Evolutionary conservation across 2,329 filamentous ascomycete genomes (phyloP).

Genomic region (Trichoderma oligosporum): DNA sequence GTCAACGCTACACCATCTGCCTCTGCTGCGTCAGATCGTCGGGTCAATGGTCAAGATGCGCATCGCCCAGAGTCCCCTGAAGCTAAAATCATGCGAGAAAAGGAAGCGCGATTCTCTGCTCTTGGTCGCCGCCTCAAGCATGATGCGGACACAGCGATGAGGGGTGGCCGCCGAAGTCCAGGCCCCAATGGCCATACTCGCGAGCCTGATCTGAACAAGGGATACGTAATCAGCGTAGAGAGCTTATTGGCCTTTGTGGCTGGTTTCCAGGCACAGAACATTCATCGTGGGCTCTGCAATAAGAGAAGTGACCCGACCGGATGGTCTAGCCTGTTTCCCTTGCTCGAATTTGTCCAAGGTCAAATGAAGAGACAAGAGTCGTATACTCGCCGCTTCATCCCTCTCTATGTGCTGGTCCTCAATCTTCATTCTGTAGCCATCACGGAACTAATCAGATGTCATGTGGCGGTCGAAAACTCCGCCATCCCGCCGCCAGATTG

Average conservation of each 20-base stretch:
- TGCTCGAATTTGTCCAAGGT: slow-evolving; percentile 40
- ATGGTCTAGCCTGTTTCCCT: slow-evolving; percentile 46
- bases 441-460: slow-evolving; percentile 44
- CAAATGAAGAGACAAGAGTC: slow-evolving; percentile 36
- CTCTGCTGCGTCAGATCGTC: slow-evolving; percentile 27
- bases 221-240: slow-evolving; percentile 44
- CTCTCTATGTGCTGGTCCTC: slow-evolving; percentile 41
- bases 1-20: slow-evolving; percentile 34
- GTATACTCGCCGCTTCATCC: slow-evolving; percentile 31
- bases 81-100: slow-evolving; percentile 32
- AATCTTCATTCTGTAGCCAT: slow-evolving; percentile 44
- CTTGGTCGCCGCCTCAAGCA: slow-evolving; percentile 54
- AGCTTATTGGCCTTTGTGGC: slow-evolving; percentile 52
- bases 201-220: slow-evolving; percentile 39
- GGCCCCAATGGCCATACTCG: slow-evolving; percentile 25
- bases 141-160: slow-evolving; percentile 45
- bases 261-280: slow-evolving; percentile 49
- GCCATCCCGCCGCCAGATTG: slow-evolving; percentile 6
- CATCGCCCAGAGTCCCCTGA: slow-evolving; percentile 25
- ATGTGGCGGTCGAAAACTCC: slow-evolving; percentile 30
- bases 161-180: slow-evolving; percentile 24
- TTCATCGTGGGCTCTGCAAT: slow-evolving; percentile 42
- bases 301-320: slow-evolving; percentile 39
- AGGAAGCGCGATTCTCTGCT: slow-evolving; percentile 36
- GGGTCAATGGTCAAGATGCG: slow-evolving; percentile 34